These are phyloP conservation scores for Epichloe amarillans DNA, from an alignment of 2,329 filamentous ascomycete species.

Conservation along the genomic window DNA sequence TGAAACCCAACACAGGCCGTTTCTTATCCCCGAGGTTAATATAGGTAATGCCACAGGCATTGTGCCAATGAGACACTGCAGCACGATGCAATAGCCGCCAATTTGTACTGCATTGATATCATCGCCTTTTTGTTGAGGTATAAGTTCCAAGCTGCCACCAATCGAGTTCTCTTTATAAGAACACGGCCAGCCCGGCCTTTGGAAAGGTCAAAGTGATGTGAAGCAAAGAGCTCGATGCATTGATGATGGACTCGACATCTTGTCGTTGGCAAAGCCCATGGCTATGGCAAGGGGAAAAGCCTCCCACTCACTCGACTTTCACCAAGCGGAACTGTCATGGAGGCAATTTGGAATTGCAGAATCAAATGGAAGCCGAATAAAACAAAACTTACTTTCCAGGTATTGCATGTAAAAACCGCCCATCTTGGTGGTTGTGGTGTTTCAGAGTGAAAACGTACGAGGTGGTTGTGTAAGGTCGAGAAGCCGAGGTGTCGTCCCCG, in stretches of 20 bases:
- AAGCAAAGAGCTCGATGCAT: background rate
- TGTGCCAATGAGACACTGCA: background rate
- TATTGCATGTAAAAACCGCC: slow-evolving; percentile 60
- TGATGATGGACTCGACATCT: background rate
- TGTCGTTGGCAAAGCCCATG: no score
- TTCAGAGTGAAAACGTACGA: slow-evolving; percentile 12
- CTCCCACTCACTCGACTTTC: no score
- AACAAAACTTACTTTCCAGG: slow-evolving; percentile 52
- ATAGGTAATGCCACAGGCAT: background rate
- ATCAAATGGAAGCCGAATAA: background rate
- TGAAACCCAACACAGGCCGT: background rate
- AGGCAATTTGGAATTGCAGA: background rate
- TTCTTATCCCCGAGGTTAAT: background rate
- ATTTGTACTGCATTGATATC: background rate
- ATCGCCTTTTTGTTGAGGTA: background rate
- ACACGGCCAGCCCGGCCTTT: background rate
- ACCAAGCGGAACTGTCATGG: background rate
- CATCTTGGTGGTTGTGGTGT: slow-evolving; percentile 30
- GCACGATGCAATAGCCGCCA: background rate
- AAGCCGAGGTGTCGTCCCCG: slow-evolving; percentile 5
- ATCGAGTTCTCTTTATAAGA: background rate
- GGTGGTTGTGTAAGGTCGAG: slow-evolving; percentile 2
- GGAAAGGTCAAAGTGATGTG: background rate
- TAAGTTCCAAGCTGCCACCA: background rate
- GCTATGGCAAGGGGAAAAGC: no score